Evolutionary conservation across 192 early-diverging fungal species (phyloP).

Genomic region (Umbelopsis isabellina): DNA sequence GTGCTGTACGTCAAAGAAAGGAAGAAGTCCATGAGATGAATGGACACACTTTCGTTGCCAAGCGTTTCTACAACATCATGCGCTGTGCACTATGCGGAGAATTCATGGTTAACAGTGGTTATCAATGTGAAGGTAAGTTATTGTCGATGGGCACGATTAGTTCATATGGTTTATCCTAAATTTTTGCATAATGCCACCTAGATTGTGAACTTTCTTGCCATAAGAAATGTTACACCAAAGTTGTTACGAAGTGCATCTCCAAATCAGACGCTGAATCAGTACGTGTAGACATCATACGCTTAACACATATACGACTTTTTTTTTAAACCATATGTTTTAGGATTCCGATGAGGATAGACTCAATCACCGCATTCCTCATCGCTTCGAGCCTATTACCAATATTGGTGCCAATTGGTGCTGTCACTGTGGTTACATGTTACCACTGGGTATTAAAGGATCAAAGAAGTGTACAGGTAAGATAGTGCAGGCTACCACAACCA

Average conservation of each 20-base stretch:
- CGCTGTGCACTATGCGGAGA: slow-evolving; percentile 94
- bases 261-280: slow-evolving; percentile 58
- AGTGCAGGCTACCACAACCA: neutral
- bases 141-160: neutral
- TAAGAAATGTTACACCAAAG: slow-evolving; percentile 80
- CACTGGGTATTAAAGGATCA: slow-evolving; percentile 72
- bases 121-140: slow-evolving; percentile 83
- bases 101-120: slow-evolving; percentile 87
- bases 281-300: neutral
- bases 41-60: slow-evolving; percentile 90
- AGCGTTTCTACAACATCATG: slow-evolving; percentile 95
- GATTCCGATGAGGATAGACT: slow-evolving; percentile 67
- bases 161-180: neutral
- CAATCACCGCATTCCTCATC: slow-evolving; percentile 94
- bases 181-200: slow-evolving; percentile 26
- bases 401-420: slow-evolving; percentile 93
- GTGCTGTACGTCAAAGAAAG: slow-evolving; percentile 75
- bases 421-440: slow-evolving; percentile 96
- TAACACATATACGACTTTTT: neutral
- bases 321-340: slow-evolving; percentile 16
- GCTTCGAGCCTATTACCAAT: slow-evolving; percentile 84
- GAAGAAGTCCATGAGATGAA: slow-evolving; percentile 84
- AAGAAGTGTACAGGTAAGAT: slow-evolving; percentile 53
- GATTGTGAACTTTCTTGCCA: slow-evolving; percentile 96
- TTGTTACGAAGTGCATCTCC: slow-evolving; percentile 87